Base-by-base conservation (phyloP, 768 basidiomycete species). In the Hericium erinaceus region DNA sequence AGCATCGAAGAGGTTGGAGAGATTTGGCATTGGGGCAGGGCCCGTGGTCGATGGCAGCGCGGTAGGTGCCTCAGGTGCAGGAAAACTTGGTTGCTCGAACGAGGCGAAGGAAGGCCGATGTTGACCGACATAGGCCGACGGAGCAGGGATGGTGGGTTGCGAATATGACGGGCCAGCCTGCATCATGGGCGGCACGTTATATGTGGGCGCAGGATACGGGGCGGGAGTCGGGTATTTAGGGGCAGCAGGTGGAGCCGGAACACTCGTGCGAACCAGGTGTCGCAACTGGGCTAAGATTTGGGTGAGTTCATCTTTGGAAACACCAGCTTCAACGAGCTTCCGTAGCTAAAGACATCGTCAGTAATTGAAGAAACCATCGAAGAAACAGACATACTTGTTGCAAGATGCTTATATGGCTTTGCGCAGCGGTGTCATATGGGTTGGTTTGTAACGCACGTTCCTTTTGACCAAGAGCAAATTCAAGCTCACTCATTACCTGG, bases 401-500 rank as follows among this genome's bases (percentile, higher is more conserved):
- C 33, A 98, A 73, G 33, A 94, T 82, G 54, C 76, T 77, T 9
- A 97, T 78, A 60, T 98, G 92, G 56, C 79, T 83, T 58, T 82
- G 80, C 1, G 87, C 76, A 10, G 75, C 68, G 15, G 74, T 65
- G 65, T 98, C 92, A 67, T 84, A 87, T 0, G 85, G 88, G 61
- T 91, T 91, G 1, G 74, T 61, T 64, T 88, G 87, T 2, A 89
- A 62, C 11, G 77, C 75, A 7, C 89, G 83, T 64, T 93, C 86
- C 68, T 92, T 92, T 66, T 89, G 85, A 50, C 84, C 80, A 33
- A 95, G 76, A 8, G 87, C 85, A 48, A 87, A 89, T 61, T 94
- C 87, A 3, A 94, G 75, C 69, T 93, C 90, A 52, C 83, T 83
- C 5, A 92, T 75, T 4, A 95, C 93, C 70, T 92, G 89, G 1